Conservation (phyloP, 169 alveolate species). For the Plasmodium knowlesi region DNA sequence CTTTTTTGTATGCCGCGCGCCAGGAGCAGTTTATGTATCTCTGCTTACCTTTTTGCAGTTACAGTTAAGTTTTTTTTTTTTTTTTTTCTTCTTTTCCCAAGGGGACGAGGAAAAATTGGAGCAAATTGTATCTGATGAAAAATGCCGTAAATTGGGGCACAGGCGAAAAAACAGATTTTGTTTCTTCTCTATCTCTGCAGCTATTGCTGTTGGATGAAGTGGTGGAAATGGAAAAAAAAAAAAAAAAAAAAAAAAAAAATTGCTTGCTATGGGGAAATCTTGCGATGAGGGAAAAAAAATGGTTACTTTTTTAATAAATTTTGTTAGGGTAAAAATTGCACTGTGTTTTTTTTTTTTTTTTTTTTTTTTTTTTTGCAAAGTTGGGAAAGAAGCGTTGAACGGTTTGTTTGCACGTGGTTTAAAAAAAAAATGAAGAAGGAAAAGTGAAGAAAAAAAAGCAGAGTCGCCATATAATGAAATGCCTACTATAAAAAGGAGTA, state of each 20-base stretch:
- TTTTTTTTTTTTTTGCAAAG: background rate
- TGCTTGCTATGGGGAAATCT: background rate
- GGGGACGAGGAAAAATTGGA: background rate
- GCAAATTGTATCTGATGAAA: background rate
- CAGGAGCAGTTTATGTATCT: background rate
- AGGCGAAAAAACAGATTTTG: background rate
- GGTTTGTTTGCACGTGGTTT: background rate
- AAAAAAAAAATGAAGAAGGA: background rate
- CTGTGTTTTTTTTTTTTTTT: background rate
- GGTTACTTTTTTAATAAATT: background rate
- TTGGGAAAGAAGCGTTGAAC: background rate
- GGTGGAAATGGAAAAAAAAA: background rate
- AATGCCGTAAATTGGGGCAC: background rate
- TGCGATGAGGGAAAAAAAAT: background rate
- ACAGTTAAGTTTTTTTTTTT: background rate
- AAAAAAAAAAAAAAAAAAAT: too few species aligned
- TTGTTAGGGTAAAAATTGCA: background rate
- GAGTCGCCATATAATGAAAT: background rate
- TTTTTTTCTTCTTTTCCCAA: too few species aligned
- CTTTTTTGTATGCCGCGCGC: background rate
- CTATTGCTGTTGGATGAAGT: background rate
- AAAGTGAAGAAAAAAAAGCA: background rate
- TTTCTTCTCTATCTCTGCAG: background rate
- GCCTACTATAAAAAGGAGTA: background rate
- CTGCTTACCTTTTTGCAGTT: background rate